Base-by-base conservation (phyloP, 2,329 filamentous ascomycete genomes). In the Penicillium digitatum region DNA sequence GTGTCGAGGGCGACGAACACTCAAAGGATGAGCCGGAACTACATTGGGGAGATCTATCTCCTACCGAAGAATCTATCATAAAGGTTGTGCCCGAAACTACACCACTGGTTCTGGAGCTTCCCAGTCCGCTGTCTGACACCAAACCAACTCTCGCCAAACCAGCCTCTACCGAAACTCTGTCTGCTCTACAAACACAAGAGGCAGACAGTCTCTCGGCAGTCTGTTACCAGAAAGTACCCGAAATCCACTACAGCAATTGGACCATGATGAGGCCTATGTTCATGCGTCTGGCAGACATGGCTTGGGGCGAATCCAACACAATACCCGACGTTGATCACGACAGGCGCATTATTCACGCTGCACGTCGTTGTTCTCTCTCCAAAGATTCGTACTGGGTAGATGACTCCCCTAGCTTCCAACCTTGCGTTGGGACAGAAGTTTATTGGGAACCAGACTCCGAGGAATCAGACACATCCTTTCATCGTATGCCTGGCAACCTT, bases 261-360 rank as follows among this genome's bases (percentile, higher is more conserved):
- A 39, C 38, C 7, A 54, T 55, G 11, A 52, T 55, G 48, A 46
- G 38, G 26, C 53, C 53, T 1, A 37, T 46, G 27, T 47, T 55
- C 31, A 55, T 55, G 53, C 53, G 53, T 8, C 14, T 52, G 18
- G 53, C 53, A 20, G 53, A 55, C 20, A 55, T 55, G 48, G 42
- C 48, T 24, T 55, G 53, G 53, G 53, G 53, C 20, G 42, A 52
- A 52, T 55, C 48, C n/a, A 46, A 56, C 20, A 32, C 22, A 2
- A 48, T 56, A 9, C 44, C 54, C n/a, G 50, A 53, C 16, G 26
- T 56, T 18, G 54, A 56, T 12, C 37, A 37, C 12, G 40, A 27
- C 10, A 48, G 32, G 12, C 37, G 20, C 5, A 34, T 54, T 6
- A 56, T 56, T 9, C 54, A 56, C 24, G 37, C 43, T 14, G 39